These are phyloP conservation scores for Colletotrichum abscissum DNA, from an alignment of 2,329 filamentous ascomycete species.

Conservation along the genomic window DNA sequence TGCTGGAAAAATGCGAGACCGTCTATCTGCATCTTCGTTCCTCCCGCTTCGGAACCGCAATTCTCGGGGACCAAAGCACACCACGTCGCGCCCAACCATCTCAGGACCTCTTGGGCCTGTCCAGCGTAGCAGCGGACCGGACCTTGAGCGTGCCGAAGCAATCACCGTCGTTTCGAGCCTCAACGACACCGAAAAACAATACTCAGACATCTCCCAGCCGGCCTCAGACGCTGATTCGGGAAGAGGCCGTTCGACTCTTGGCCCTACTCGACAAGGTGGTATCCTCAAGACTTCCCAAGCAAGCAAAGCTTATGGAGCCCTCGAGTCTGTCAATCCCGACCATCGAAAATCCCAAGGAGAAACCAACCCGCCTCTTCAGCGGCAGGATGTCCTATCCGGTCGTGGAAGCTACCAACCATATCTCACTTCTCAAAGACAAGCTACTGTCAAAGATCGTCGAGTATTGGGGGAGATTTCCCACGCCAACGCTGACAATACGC, in stretches of 20 bases:
- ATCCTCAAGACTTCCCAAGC: neutral
- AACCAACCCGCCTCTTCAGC: conserved; percentile 26
- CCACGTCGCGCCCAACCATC: conserved; percentile 38
- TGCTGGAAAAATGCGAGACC: conserved; percentile 30
- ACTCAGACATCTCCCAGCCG: neutral
- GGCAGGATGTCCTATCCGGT: neutral
- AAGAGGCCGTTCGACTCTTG: neutral
- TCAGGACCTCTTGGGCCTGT: conserved; percentile 51
- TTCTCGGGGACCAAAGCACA: neutral
- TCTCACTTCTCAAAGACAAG: neutral
- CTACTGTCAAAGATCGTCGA: conserved; percentile 12
- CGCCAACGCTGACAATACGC: neutral
- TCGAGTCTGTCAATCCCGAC: neutral
- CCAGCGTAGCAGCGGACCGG: conserved; percentile 48
- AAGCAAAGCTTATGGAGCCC: neutral
- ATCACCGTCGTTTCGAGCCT: conserved; percentile 49
- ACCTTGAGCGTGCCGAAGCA: conserved; percentile 47
- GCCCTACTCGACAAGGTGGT: neutral
- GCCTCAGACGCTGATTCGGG: neutral
- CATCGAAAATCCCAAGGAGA: neutral
- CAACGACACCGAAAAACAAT: conserved; percentile 27
- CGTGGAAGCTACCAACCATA: neutral
- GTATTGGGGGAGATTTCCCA: conserved; percentile 22
- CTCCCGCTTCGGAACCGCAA: conserved; percentile 16
- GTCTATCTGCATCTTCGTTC: conserved; percentile 27